Evolutionary conservation across 306 rosid genomes (phyloP), one percentile per base, ranked within the genome.

Genomic region (Calophaca sinica): DNA sequence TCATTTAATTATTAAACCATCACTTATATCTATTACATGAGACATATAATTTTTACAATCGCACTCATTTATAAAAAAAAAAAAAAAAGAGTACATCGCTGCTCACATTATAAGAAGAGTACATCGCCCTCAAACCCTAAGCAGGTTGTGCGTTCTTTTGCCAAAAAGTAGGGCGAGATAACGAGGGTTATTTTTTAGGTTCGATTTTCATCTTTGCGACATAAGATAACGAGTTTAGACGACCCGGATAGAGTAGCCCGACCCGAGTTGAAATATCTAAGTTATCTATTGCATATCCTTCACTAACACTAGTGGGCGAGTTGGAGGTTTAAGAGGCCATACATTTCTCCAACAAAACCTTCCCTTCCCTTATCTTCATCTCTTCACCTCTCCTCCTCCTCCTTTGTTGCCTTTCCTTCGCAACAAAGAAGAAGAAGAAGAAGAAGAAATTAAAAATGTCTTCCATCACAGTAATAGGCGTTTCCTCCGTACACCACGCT

Each of bases 401-500:
- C 38, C 4, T 5, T 14, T 35, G 49, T 35, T 68, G 9, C 15
- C 14, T 29, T 52, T 26, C 52, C 6, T 4, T 12, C 0, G 36
- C 66, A 4, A 1, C 15, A 5, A 3, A 61, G 33, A 62, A 62
- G 50, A 62, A 62, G 48, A 7, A 2, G 50, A 61, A 20, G n/a
- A 3, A 33, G 9, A 58, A 36, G 38, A 5, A 60, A 41, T 1
- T 13, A 63, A 77, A 31, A 69, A 93, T 94, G 98, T 79, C 98
- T 70, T 88, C 90, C 2, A 60, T 86, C 6, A 66, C 88, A 0
- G 66, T 90, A n/a, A 63, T 82, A 3, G 97, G 97, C 6, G 88
- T 88, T 66, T 89, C 98, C 2, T 90, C 98, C 20, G 66, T 88
- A 50, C 81, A 63, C 74, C 90, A 83, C 57, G 70, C 88, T 6